These are phyloP conservation scores for Claviceps paspali DNA, from an alignment of 2,329 filamentous ascomycete species.

Conservation along the genomic window DNA sequence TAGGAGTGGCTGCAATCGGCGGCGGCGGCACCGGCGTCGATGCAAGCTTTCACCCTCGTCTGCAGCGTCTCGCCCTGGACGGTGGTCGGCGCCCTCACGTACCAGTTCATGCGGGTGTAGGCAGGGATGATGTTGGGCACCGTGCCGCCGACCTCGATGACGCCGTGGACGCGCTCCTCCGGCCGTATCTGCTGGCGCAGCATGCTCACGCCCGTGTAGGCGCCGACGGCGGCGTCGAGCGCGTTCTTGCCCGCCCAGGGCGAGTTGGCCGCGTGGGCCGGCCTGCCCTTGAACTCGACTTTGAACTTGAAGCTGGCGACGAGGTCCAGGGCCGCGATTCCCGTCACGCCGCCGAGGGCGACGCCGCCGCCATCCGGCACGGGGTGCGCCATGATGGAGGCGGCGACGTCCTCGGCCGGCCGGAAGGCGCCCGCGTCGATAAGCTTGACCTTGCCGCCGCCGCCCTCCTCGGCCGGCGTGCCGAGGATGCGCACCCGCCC, in stretches of 20 bases:
- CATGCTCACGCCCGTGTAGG: slow-evolving; percentile 21
- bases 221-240: slow-evolving; percentile 20
- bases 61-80: slow-evolving; percentile 14
- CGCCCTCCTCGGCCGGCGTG: slow-evolving; percentile 27
- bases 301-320: slow-evolving; percentile 5
- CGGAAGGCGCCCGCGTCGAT: slow-evolving; percentile 12
- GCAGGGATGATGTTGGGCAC: slow-evolving; percentile 25
- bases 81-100: slow-evolving; percentile 21
- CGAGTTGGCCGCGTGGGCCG: slow-evolving; percentile 20
- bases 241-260: slow-evolving; percentile 24
- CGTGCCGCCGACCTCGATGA: slow-evolving; percentile 21
- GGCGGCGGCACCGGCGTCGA: slow-evolving; percentile 19
- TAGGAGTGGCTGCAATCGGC: slow-evolving; percentile 21
- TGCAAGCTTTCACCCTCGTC: slow-evolving; percentile 19
- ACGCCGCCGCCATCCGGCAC: slow-evolving; percentile 1
- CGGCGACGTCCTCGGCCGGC: slow-evolving; percentile 8
- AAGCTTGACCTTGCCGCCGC: slow-evolving; percentile 21
- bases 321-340: slow-evolving; percentile 2
- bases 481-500: slow-evolving; percentile 25
- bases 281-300: slow-evolving; percentile 18
- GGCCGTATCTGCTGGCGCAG: slow-evolving; percentile 23
- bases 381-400: slow-evolving; percentile 16
- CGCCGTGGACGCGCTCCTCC: slow-evolving; percentile 21
- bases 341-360: neutral
- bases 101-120: slow-evolving; percentile 23